Conservation (phyloP, 805 yeast species). For the Kodamaea leandrae region DNA sequence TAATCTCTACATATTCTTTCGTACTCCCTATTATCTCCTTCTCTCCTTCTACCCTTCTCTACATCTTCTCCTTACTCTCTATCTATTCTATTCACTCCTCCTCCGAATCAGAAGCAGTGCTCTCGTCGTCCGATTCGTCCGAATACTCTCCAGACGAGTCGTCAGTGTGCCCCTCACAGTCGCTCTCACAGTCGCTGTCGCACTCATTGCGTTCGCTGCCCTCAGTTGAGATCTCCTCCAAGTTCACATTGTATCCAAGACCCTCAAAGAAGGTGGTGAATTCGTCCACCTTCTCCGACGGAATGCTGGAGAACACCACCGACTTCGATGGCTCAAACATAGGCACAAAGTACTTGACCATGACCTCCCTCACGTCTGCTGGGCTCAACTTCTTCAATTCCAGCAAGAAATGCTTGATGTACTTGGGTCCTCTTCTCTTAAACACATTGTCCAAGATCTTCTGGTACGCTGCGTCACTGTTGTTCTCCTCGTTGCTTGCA, state of each 20-base stretch:
- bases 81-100: too few relatives aligned
- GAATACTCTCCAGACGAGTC: too few relatives aligned
- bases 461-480: constrained; percentile 59
- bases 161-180: neutral
- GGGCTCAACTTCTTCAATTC: constrained; percentile 51
- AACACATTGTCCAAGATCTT: constrained; percentile 67
- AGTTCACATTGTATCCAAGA: constrained; percentile 58
- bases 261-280: constrained; percentile 46
- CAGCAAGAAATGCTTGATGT: constrained; percentile 50
- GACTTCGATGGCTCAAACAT: constrained; percentile 59
- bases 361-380: constrained; percentile 48
- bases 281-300: constrained; percentile 57
- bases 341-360: constrained; percentile 60
- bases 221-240: constrained; percentile 49
- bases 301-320: constrained; percentile 67
- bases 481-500: constrained; percentile 67
- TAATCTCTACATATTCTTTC: too few relatives aligned
- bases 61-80: too few relatives aligned
- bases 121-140: too few relatives aligned
- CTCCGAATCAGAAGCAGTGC: too few relatives aligned
- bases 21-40: too few relatives aligned
- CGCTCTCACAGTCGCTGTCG: constrained; percentile 4
- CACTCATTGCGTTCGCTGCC: constrained; percentile 8
- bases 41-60: too few relatives aligned
- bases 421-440: constrained; percentile 68